Percentiles rank a stretch among this genome's conserved stretches.
Conservation (phyloP, 2,329 filamentous ascomycete species). For the Capronia epimyces region DNA sequence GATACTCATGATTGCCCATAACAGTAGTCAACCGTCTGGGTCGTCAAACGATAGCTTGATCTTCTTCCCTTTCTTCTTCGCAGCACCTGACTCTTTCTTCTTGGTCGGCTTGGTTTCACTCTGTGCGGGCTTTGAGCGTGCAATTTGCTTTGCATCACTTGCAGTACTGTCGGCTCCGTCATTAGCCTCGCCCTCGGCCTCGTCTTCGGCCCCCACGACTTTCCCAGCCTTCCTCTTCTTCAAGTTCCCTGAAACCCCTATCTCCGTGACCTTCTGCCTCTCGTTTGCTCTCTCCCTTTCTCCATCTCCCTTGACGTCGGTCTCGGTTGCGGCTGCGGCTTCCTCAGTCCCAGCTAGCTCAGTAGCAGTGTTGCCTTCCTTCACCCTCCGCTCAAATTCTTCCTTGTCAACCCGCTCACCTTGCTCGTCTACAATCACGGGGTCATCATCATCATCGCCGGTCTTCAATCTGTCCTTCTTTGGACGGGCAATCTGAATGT, state of each 20-base stretch:
- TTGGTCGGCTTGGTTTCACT: conserved; percentile 1
- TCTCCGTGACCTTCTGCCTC: conserved; percentile 20
- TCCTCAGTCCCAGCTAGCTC: neutral
- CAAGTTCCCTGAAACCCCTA: conserved; percentile 11
- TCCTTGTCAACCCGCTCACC: conserved; percentile 26
- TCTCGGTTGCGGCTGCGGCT: neutral
- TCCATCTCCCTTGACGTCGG: neutral
- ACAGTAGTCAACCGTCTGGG: conserved; percentile 11
- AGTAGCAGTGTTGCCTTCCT: neutral
- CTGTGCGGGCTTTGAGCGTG: neutral
- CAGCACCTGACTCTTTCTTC: conserved; percentile 2
- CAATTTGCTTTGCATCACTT: conserved; percentile 2
- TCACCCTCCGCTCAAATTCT: conserved; percentile 23
- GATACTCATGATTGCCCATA: neutral
- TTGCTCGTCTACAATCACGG: conserved; percentile 27
- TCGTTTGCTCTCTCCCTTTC: conserved; percentile 6
- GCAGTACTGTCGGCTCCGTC: neutral
- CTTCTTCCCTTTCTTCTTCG: conserved; percentile 28
- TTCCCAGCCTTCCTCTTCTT: conserved; percentile 28
- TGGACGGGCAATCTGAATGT: conserved; percentile 26
- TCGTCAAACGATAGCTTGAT: conserved; percentile 30
- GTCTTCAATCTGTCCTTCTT: conserved; percentile 27
- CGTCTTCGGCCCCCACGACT: conserved; percentile 22
- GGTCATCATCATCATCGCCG: conserved; percentile 29
- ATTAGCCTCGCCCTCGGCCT: neutral